Base-by-base conservation (phyloP, 1,284 basidiomycete species). In the Sporisorium reilianum region DNA sequence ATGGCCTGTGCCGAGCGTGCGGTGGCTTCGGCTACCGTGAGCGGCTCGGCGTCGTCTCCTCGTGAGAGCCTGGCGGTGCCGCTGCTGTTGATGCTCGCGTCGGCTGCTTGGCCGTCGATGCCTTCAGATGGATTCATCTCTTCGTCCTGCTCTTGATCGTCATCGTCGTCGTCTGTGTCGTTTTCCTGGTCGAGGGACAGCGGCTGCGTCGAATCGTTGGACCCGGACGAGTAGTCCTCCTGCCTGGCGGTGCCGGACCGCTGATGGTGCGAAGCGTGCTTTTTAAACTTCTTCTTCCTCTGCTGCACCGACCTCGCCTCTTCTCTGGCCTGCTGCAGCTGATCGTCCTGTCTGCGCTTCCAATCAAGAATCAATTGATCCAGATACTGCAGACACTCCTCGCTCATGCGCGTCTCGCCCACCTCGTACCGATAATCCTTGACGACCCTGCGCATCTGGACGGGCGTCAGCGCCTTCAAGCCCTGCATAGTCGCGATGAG, bases 361-460 rank as follows among this genome's bases (percentile, higher is more conserved):
- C 96, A 98, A 83, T 98, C 95, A 80, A 93, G 93, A 85, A 97
- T 94, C 12, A 97, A 87, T 80, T 97, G 95, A 5, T 90, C 91
- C 26, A 99, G 89, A 82, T 98, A 98, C 86, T 97, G 93, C 50
- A 90, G 87, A 81, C 95, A 98, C 84, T 99, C 96, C 25, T 97
- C 94, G 7, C 91, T 92, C 93, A 99, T 97, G 67, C 89, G 89
- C 2, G 89, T 88, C 86, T 99, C 96, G 80, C 92, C 92, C 53
- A 97, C 91, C 86, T 98, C 95, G 84, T 93, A 98, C 77, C 92
- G 91, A 86, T 99, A 99, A 80, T 98, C 95, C 52, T 91, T 90
- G 23, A 95, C 92, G 28, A 94, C 94, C 38, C 93, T 90, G 50
- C 94, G 90, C 91, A 99, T 95, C 88, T 98, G 96, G 0, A 97